Evolutionary conservation across 352 stramenopile species (phyloP), one percentile per base, ranked within the genome.

Genomic region (Pythium monospermum): DNA sequence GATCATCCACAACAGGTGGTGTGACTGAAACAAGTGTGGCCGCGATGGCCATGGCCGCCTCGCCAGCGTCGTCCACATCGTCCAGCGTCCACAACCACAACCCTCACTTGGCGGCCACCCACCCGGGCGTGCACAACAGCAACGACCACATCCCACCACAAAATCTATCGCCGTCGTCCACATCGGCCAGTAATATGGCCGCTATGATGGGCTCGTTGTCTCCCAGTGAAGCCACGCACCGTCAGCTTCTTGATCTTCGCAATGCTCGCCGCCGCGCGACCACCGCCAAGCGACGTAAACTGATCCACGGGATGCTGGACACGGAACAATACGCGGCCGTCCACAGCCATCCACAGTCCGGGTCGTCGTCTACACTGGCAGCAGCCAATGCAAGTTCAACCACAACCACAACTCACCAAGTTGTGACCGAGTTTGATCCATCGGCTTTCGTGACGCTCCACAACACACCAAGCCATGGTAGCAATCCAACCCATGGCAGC

Each of bases 181-280:
- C n/a, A n/a, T n/a, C n/a, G n/a, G n/a, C n/a, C n/a, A n/a, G n/a
- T n/a, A n/a, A n/a, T n/a, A n/a, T n/a, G n/a, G n/a, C n/a, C n/a
- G n/a, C n/a, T n/a, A n/a, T n/a, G n/a, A 5, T 58, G 2, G 76
- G 73, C 4, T 66, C 36, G 18, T 45, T 83, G 12, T 87, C 71
- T 7, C 73, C 73, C 7, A 71, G 61, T 15, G 75, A 83, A 22
- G 56, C 59, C 18, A 71, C 59, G 2, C 68, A 73, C 0, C 63
- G 78, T 16, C 73, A 87, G 27, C 49, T 87, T 21, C 66, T 87
- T 25, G 75, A 88, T 39, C 57, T 85, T n/a, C 57, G 77, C 18
- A 84, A 71, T 10, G 71, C 77, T 0, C 56, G 75, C 4, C 60
- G 77, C 18, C 64, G 76, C 7, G 74, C 70, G 7, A 66, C 59